These are phyloP conservation scores for Dryas alaskensis DNA, from an alignment of 306 rosid genomes.

Conservation along the genomic window DNA sequence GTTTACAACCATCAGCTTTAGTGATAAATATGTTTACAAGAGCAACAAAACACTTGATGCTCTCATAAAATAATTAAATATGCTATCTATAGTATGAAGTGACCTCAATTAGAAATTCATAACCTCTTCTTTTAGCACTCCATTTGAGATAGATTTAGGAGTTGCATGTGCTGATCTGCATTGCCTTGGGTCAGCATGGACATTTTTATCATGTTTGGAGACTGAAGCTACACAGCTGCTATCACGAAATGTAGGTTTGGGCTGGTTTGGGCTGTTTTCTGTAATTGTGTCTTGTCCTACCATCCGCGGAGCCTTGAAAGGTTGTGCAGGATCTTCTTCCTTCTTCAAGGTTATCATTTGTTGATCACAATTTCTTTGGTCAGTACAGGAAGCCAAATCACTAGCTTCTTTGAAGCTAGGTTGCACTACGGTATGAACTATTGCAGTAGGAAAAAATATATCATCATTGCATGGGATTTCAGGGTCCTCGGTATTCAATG, in stretches of 20 bases:
- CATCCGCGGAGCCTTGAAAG: conserved; percentile 29
- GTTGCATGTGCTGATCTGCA: conserved; percentile 38
- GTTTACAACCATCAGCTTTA: conserved; percentile 38
- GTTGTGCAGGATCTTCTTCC: conserved; percentile 34
- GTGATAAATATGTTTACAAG: conserved; percentile 8
- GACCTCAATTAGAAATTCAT: conserved; percentile 20
- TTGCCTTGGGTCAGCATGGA: conserved; percentile 28
- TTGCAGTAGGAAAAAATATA: not conserved
- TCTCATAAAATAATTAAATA: conserved; percentile 10
- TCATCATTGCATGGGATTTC: conserved; percentile 57
- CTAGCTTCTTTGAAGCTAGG: conserved; percentile 30
- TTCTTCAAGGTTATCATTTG: conserved; percentile 34
- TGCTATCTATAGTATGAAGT: conserved; percentile 11
- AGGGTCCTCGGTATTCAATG: conserved; percentile 59
- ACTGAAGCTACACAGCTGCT: conserved; percentile 33
- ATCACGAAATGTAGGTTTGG: conserved; percentile 35
- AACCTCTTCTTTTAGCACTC: conserved; percentile 54
- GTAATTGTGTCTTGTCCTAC: conserved; percentile 22
- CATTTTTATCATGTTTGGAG: conserved; percentile 42
- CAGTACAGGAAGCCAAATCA: conserved; percentile 23
- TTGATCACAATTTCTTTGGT: conserved; percentile 28
- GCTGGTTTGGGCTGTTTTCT: conserved; percentile 30
- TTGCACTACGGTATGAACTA: conserved; percentile 17
- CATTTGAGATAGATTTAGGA: conserved; percentile 35
- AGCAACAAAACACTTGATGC: conserved; percentile 28